Base-by-base conservation (phyloP, 2,329 filamentous ascomycete genomes). In the Xylariaceae sp. region DNA sequence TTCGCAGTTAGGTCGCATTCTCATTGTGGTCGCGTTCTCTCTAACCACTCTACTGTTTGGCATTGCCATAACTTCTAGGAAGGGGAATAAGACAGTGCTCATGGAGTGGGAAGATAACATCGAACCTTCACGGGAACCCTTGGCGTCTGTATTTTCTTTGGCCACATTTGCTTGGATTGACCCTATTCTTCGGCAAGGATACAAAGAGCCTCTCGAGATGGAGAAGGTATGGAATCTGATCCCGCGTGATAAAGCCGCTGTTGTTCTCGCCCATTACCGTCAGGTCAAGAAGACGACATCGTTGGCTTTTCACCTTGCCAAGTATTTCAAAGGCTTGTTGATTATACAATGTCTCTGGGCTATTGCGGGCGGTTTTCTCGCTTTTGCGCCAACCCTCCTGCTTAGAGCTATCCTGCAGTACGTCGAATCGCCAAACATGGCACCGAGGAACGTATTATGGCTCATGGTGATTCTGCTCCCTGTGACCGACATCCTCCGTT, bases 161-260 rank as follows among this genome's bases (percentile, higher is more conserved):
- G 86, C 87, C 18, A 94, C 91, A 1, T 99, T 97, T 72, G 80
- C 85, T 17, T 99, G 94, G 94, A 85, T 97, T 17, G 92, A 97
- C 73, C 76, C 87, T 0, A 88, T 99, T 65, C 87, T 99, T 49
- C 92, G 88, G 85, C 86, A 88, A 66, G 94, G 94, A 11, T 97
- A 92, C 80, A 88, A 86, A 72, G 86, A 90, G 71, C 85, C 92
- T 0, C 82, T 95, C 63, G 91, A 95, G 69, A 83, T 97, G 66
- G 76, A 84, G 34, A 87, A 92, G 72, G 90, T 99, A 2, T 99
- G 94, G 94, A 97, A 97, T 70, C 75, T 99, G 62, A 77, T 90
- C 15, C 85, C 91, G 39, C 90, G 86, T 70, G 92, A 97, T 76
- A 96, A 97, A 76, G 92, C 94, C 30, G 88, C 87, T 42, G 77